Percentiles rank a stretch among this genome's conserved stretches.
Evolutionary conservation across 1,284 basidiomycete species (phyloP).

Genomic region (Cutaneotrichosporon daszewskae): DNA sequence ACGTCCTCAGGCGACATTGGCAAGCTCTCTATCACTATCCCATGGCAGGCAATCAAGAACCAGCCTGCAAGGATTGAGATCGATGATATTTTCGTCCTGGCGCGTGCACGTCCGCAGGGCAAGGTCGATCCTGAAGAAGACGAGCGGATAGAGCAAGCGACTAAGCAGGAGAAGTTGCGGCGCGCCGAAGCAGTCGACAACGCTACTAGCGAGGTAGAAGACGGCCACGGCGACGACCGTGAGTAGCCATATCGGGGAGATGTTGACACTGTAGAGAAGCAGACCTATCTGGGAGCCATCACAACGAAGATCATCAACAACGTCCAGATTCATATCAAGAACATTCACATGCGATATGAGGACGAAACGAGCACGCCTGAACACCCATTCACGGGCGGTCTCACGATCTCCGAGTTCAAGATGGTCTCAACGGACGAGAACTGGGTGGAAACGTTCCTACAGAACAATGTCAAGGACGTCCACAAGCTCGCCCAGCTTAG

Average conservation of each 20-base stretch:
- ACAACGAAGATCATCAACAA: constrained; percentile 93
- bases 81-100: constrained; percentile 89
- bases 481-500: constrained; percentile 90
- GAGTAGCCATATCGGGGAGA: constrained; percentile 4
- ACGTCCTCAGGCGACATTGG: constrained; percentile 75
- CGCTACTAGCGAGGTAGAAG: constrained; percentile 46
- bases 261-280: constrained; percentile 51
- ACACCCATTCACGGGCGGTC: constrained; percentile 91
- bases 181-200: constrained; percentile 83
- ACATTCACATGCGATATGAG: constrained; percentile 94
- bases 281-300: constrained; percentile 74
- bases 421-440: constrained; percentile 87
- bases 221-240: constrained; percentile 42
- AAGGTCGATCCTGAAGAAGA: constrained; percentile 77
- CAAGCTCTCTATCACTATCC: constrained; percentile 84
- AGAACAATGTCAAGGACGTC: constrained; percentile 79
- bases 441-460: constrained; percentile 94
- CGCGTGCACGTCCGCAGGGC: constrained; percentile 36
- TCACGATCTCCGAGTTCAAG: constrained; percentile 87
- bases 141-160: constrained; percentile 70
- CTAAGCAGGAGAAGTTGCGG: constrained; percentile 82
- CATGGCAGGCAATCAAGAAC: constrained; percentile 90
- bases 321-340: constrained; percentile 89
- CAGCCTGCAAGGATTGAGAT: constrained; percentile 88
- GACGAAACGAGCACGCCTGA: constrained; percentile 90